A percentile compares a stretch with the other conserved stretches of the same genome.
phyloP scores from a whole-genome alignment of 2,329 filamentous ascomycete species.

The Scytalidium sp. region DNA sequence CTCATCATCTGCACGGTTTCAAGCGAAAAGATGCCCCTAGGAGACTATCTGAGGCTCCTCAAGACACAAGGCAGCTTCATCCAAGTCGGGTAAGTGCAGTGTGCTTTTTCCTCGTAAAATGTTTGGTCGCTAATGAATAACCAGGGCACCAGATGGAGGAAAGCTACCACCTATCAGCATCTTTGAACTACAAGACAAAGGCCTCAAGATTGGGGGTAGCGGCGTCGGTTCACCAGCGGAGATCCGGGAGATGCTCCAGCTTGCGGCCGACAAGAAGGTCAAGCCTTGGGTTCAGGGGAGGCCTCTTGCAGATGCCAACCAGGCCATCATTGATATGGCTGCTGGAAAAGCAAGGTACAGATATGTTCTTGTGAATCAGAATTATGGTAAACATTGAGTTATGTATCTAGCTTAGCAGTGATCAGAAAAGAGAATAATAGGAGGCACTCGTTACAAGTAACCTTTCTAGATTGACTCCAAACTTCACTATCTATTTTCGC shows the following conservation, averaged over 20 bases:
- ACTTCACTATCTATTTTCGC: not conserved
- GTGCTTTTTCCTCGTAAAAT: not conserved
- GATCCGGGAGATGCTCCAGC: constrained; percentile 55
- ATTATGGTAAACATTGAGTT: not conserved
- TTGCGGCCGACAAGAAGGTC: constrained; percentile 54
- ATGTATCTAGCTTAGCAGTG: not conserved
- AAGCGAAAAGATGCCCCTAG: constrained; percentile 54
- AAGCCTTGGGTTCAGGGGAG: constrained; percentile 25
- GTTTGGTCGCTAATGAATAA: not conserved
- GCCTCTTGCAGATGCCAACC: not conserved
- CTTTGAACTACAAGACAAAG: constrained; percentile 1
- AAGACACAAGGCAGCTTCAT: constrained; percentile 55
- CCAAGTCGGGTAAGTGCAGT: constrained; percentile 47
- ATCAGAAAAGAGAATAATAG: not conserved
- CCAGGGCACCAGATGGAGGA: constrained; percentile 47
- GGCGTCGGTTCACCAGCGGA: constrained; percentile 61
- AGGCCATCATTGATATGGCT: constrained; percentile 50
- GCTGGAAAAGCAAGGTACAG: constrained; percentile 49
- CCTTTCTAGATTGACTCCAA: not conserved
- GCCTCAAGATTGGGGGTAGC: constrained; percentile 38
- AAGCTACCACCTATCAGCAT: constrained; percentile 24
- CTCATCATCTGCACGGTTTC: constrained; percentile 56
- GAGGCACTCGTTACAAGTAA: not conserved
- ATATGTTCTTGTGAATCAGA: constrained; percentile 40
- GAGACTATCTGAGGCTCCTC: constrained; percentile 56